Evolutionary conservation across 768 basidiomycete species (phyloP).

Genomic region (Tricholoma sp.): DNA sequence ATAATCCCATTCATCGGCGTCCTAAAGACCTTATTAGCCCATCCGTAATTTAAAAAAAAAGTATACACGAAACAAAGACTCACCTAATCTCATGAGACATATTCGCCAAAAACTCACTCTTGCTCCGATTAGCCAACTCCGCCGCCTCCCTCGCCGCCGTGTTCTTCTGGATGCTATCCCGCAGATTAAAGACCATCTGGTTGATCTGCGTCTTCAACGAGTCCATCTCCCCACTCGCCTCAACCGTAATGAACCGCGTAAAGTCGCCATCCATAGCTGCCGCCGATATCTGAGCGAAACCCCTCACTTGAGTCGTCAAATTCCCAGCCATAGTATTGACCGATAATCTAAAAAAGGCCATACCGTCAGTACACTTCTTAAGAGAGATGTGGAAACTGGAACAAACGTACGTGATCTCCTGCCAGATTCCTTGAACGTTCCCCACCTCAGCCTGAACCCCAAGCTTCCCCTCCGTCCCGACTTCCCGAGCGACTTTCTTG

Average conservation of each 20-base stretch:
- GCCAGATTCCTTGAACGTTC: too few relatives aligned
- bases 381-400: neutral
- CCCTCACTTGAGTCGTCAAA: slow-evolving; percentile 94
- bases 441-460: too few relatives aligned
- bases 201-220: slow-evolving; percentile 98
- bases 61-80: too few relatives aligned
- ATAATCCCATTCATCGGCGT: too few relatives aligned
- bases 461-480: too few relatives aligned
- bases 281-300: slow-evolving; percentile 97
- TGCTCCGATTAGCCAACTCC: slow-evolving; percentile 28
- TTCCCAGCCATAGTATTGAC: slow-evolving; percentile 98
- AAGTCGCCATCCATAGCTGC: slow-evolving; percentile 99
- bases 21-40: too few relatives aligned
- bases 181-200: slow-evolving; percentile 97
- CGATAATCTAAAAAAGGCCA: slow-evolving; percentile 54
- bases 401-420: slow-evolving; percentile 55
- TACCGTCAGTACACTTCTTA: too few relatives aligned
- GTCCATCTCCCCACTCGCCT: slow-evolving; percentile 98
- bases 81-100: slow-evolving; percentile 63
- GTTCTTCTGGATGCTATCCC: slow-evolving; percentile 98
- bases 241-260: slow-evolving; percentile 98
- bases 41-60: too few relatives aligned
- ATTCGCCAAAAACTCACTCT: slow-evolving; percentile 98
- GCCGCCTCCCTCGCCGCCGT: slow-evolving; percentile 96
- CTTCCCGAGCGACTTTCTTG: too few relatives aligned